Evolutionary conservation across 2,329 filamentous ascomycete genomes (phyloP), one percentile per base, ranked within the genome.

Genomic region (Neopestalotiopsis sp.): DNA sequence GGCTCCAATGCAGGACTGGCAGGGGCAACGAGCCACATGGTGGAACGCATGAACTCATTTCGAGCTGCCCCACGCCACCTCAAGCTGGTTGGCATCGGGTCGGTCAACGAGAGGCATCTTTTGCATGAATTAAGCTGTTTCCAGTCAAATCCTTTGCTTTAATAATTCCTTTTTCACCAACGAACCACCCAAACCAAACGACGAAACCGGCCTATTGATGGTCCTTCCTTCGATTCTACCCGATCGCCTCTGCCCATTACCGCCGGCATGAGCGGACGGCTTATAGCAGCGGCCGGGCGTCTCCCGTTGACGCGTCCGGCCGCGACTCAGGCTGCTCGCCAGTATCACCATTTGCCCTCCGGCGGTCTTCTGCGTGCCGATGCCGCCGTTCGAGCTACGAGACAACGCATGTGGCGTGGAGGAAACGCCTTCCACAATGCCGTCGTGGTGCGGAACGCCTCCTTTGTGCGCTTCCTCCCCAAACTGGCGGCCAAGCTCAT

Each of bases 401-500:
- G 88, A 79, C 85, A 87, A 67, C 88, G 91, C 71, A 86, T 91
- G 79, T 96, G 93, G 91, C 91, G 93, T n/a, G 85, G 91, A 13
- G 92, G 92, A 65, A 96, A 94, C 76, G 88, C 91, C 28, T 94
- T 97, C 74, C 95, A 97, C 81, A 97, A 97, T 84, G 87, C 88
- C 49, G 89, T 91, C 61, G 83, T 85, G 62, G 85, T 87, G 10
- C 86, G 90, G 68, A 91, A 91, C 78, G 89, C 86, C 30, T 91
- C 89, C 6, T 92, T 91, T 74, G 87, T 82, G 58, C 85, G 90
- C 63, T 85, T 91, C 70, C 84, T 99, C 40, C 97, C 97, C 1
- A 95, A 94, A 79, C 86, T 99, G 65, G 90, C 96, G n/a, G 82
- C 96, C 77, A 99, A 98, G 84, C 92, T 99, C 74, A 88, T 91